A percentile compares a stretch with the other conserved stretches of the same genome.
phyloP scores from a whole-genome alignment of 1,284 basidiomycete species.

The Apiotrichum montevideense region DNA sequence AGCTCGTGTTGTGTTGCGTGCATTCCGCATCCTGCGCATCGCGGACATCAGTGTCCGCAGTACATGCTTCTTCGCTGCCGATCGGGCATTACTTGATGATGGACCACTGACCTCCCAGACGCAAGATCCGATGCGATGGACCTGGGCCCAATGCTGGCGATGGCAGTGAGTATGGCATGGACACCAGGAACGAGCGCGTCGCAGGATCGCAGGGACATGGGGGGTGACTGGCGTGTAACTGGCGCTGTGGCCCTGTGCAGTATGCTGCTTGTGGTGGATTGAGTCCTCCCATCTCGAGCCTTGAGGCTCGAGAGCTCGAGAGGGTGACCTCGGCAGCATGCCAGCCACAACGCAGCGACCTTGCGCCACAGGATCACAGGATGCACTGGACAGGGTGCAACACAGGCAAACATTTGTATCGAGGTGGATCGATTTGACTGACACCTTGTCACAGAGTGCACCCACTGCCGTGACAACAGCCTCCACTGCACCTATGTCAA shows the following conservation, averaged over 20 bases:
- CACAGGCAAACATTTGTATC: no score
- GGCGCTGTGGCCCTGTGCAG: not conserved
- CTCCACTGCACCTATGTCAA: conserved; percentile 67
- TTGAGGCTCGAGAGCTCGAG: no score
- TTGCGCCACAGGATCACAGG: no score
- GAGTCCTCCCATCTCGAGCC: no score
- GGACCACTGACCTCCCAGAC: conserved; percentile 6
- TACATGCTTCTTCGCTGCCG: not conserved
- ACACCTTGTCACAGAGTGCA: conserved; percentile 50
- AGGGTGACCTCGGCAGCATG: not conserved
- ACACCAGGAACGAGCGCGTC: not conserved
- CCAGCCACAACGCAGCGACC: not conserved
- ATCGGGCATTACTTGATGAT: not conserved
- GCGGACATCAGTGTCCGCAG: no score
- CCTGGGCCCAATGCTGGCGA: conserved; percentile 21
- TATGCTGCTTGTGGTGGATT: no score
- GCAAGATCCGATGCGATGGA: conserved; percentile 46
- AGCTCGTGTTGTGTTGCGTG: not conserved
- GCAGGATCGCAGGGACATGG: not conserved
- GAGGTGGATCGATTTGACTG: not conserved
- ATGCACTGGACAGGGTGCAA: no score
- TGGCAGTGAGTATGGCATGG: conserved; percentile 21
- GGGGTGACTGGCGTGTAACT: no score
- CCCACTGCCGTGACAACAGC: conserved; percentile 66
- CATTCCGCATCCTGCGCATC: not conserved